Evolutionary conservation across 371 early-diverging fungal genomes (phyloP).

Genomic region (Conidiobolus incongruus): DNA sequence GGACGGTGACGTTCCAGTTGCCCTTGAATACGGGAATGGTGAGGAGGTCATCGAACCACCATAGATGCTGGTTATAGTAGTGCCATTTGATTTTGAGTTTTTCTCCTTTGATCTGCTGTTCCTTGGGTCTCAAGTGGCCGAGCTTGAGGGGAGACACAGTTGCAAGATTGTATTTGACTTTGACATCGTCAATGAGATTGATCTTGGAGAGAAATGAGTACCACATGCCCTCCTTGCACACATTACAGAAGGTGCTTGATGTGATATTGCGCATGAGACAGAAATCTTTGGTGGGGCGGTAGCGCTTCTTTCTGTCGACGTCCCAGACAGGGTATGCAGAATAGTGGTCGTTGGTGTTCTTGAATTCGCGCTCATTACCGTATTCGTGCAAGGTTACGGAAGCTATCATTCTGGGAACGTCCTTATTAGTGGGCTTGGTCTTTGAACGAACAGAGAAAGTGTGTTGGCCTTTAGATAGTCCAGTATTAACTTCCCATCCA

Average conservation of each 20-base stretch:
- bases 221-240: conserved; percentile 35
- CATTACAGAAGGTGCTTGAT: conserved; percentile 15
- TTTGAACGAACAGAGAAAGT: conserved; percentile 4
- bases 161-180: conserved; percentile 5
- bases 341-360: conserved; percentile 12
- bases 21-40: neutral
- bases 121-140: neutral
- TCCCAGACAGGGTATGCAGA: conserved; percentile 22
- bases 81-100: neutral
- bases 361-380: conserved; percentile 15
- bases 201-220: conserved; percentile 16
- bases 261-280: conserved; percentile 39
- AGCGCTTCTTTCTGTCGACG: conserved; percentile 12
- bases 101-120: neutral
- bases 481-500: conserved; percentile 14
- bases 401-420: conserved; percentile 24
- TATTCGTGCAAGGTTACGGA: conserved; percentile 24
- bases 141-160: neutral
- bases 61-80: neutral
- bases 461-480: conserved; percentile 5
- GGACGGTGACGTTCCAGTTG: conserved; percentile 1
- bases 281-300: conserved; percentile 22
- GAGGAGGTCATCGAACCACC: neutral
- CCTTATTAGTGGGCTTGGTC: conserved; percentile 1
- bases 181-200: conserved; percentile 20